A percentile compares a stretch with the other conserved stretches of the same genome.
phyloP scores from a whole-genome alignment of 1,284 basidiomycete genomes.

The Apiotrichum veenhuisii region DNA sequence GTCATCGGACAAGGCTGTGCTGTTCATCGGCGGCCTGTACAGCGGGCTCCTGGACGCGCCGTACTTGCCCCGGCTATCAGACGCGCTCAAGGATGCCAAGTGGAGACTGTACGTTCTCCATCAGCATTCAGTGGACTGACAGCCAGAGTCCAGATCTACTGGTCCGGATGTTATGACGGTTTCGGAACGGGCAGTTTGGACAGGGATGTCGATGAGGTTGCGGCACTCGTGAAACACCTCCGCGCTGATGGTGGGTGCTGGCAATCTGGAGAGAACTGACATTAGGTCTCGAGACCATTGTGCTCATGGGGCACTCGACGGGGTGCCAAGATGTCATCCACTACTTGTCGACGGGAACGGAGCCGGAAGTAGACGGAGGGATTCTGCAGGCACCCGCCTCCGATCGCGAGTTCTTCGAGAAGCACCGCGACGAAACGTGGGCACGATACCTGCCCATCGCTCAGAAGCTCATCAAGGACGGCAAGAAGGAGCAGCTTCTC shows the following conservation, averaged over 20 bases:
- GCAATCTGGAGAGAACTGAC: background rate
- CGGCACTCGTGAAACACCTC: slow-evolving; percentile 35
- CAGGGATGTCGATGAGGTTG: slow-evolving; percentile 38
- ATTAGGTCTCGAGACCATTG: slow-evolving; percentile 23
- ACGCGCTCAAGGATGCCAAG: slow-evolving; percentile 24
- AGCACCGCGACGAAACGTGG: slow-evolving; percentile 11
- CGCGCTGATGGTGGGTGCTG: slow-evolving; percentile 24
- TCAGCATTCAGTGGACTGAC: background rate
- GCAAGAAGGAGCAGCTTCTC: slow-evolving; percentile 28
- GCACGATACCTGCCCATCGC: slow-evolving; percentile 18
- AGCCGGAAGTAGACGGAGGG: slow-evolving; percentile 29
- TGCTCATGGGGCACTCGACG: slow-evolving; percentile 48
- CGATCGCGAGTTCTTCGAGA: slow-evolving; percentile 35
- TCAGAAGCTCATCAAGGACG: slow-evolving; percentile 27
- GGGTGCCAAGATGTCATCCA: slow-evolving; percentile 47
- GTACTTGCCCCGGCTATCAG: slow-evolving; percentile 27
- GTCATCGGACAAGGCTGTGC: slow-evolving; percentile 23
- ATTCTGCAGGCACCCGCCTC: slow-evolving; percentile 48
- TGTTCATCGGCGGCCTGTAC: slow-evolving; percentile 45
- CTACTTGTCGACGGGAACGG: slow-evolving; percentile 29
- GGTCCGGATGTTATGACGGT: slow-evolving; percentile 37
- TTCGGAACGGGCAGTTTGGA: slow-evolving; percentile 39
- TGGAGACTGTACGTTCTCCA: slow-evolving; percentile 40
- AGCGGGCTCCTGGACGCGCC: slow-evolving; percentile 35
- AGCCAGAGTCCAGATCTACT: slow-evolving; percentile 39